Conservation (phyloP, 2,329 filamentous ascomycete genomes). For the Colletotrichum scovillei region DNA sequence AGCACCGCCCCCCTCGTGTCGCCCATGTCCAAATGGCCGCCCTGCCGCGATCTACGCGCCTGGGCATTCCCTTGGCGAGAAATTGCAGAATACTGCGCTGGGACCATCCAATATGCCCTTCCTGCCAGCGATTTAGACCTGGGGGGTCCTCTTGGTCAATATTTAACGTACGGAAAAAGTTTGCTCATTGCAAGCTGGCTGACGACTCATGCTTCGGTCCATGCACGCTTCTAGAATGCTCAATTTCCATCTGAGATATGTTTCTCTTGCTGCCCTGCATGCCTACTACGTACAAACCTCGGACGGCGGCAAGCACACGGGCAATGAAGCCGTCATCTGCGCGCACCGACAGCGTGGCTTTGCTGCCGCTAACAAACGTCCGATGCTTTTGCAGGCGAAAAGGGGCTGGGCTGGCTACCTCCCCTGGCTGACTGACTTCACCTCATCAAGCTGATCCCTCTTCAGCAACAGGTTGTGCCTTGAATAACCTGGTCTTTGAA, state of each 20-base stretch:
- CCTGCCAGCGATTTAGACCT: too few relatives aligned
- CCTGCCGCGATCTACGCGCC: conserved; percentile 31
- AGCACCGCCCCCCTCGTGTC: neutral
- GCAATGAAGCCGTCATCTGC: neutral
- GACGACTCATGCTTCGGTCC: neutral
- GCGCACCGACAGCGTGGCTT: neutral
- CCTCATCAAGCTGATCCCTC: neutral
- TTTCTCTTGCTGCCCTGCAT: too few relatives aligned
- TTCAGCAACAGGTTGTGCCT: neutral
- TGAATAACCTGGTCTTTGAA: neutral
- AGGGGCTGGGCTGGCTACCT: neutral
- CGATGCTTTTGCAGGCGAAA: neutral
- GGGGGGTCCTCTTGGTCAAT: too few relatives aligned
- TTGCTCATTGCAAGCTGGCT: neutral
- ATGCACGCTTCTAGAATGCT: neutral
- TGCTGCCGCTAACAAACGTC: neutral
- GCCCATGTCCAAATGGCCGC: neutral
- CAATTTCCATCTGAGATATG: neutral
- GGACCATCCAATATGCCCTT: neutral
- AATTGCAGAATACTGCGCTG: neutral
- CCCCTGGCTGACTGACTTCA: neutral
- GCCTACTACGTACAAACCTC: neutral
- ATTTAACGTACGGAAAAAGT: neutral
- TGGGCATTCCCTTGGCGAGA: conserved; percentile 32
- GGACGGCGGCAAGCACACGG: neutral